Percentiles rank a stretch among this genome's conserved stretches.
Conservation (phyloP, 1,284 basidiomycete genomes). For the Anthracocystis walkeri region DNA sequence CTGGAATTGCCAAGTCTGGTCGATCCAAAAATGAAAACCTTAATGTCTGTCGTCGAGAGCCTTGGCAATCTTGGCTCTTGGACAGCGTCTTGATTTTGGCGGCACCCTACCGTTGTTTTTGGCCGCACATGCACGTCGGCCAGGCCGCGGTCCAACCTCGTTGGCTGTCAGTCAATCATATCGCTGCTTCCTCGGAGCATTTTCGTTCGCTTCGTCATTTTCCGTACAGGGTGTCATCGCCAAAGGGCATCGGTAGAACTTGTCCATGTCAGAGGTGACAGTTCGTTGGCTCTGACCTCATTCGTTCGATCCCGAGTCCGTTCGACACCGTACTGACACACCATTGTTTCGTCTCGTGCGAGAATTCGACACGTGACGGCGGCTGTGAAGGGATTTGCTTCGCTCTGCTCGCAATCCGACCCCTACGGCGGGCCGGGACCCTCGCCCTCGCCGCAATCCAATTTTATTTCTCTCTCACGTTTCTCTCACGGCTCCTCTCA, state of each 20-base stretch:
- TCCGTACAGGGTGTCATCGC: too few relatives aligned
- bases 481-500: too few relatives aligned
- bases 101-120: conserved; percentile 3
- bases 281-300: not conserved
- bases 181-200: conserved; percentile 4
- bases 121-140: conserved; percentile 1
- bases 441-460: too few relatives aligned
- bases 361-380: too few relatives aligned
- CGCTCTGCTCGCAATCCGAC: too few relatives aligned
- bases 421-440: too few relatives aligned
- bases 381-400: too few relatives aligned
- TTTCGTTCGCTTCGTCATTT: not conserved
- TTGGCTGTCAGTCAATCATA: too few relatives aligned
- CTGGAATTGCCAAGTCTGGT: too few relatives aligned
- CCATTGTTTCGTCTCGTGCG: too few relatives aligned
- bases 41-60: not conserved
- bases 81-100: not conserved
- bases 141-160: not conserved
- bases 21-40: not conserved
- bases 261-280: not conserved
- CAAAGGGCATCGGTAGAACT: not conserved
- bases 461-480: too few relatives aligned
- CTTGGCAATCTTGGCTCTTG: not conserved
- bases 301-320: not conserved
- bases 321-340: not conserved